Evolutionary conservation across 352 stramenopile genomes (phyloP), one percentile per base, ranked within the genome.

Genomic region (Phytophthora quininea): DNA sequence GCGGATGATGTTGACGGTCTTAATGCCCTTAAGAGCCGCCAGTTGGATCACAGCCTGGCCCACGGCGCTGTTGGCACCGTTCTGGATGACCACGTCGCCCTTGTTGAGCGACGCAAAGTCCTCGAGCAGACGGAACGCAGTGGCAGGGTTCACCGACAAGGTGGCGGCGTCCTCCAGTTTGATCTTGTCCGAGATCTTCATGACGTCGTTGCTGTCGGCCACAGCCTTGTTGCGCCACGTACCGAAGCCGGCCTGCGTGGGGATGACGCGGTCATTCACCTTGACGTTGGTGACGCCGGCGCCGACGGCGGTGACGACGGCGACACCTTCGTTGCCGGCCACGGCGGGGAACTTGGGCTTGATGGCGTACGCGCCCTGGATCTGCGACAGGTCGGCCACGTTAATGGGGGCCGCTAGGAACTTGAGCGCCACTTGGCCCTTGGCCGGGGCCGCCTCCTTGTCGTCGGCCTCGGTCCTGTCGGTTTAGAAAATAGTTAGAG

Each of bases 21-120:
- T 89, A 56, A 97, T 89, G 60, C 89, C 89, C 47, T 89, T 89
- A 55, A 93, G 71, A 43, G 79, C 80, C n/a, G 89, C 89, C 63
- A 97, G 71, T 71, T 97, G 91, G 62, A 97, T 90, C 40, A 97
- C 87, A 1, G 91, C 88, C 71, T 95, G 76, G 56, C 91, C 91
- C 27, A 97, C 90, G 11, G 89, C 74, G 62, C 83, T 94, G 76
- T 96, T 96, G 31, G 91, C 90, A 37, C 79, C 91, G 75, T 97
- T 97, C 76, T 97, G 91, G 67, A 97, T 97, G 48, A 97, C 57
- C 31, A 92, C 82, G 69, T 97, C 91, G 56, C 91, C 90, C 64
- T 76, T 75, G 55, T 76, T 70, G 50, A 97, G 82, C 57, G 71
- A 71, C 38, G 75, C 74, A 69, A 97, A 97, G 77, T 97, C 91